phyloP scores from a whole-genome alignment of 2,329 filamentous ascomycete species.

The Chrysoporthe puriensis region DNA sequence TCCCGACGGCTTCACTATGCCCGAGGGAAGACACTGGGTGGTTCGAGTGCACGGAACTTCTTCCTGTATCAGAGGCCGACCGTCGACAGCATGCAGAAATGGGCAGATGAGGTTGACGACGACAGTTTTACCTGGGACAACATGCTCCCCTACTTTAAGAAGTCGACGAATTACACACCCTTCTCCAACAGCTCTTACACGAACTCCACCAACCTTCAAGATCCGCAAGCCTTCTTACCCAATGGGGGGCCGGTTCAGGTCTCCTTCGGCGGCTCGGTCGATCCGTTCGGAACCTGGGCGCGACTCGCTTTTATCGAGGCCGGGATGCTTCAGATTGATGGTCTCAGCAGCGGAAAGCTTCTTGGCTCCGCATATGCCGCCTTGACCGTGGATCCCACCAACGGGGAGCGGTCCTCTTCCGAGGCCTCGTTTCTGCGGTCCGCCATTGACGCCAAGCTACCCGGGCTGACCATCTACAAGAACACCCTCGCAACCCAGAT shows the following conservation, averaged over 20 bases:
- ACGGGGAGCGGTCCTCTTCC: constrained; percentile 18
- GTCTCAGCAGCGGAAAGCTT: constrained; percentile 23
- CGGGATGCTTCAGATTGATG: constrained; percentile 19
- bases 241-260: constrained; percentile 22
- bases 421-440: constrained; percentile 23
- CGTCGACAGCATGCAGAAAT: constrained; percentile 14
- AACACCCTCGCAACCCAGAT: constrained; percentile 10
- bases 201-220: constrained; percentile 21
- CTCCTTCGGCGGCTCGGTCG: constrained; percentile 24
- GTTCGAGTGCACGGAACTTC: constrained; percentile 21
- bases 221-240: constrained; percentile 12
- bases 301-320: constrained; percentile 13
- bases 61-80: constrained; percentile 23
- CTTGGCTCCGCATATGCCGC: constrained; percentile 18
- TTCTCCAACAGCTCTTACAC: constrained; percentile 19
- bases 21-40: constrained; percentile 23
- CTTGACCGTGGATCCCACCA: constrained; percentile 19
- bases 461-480: constrained; percentile 25
- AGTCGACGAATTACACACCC: constrained; percentile 16
- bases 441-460: constrained; percentile 31
- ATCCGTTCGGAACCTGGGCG: constrained; percentile 24
- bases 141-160: constrained; percentile 24
- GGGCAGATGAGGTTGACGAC: constrained; percentile 21
- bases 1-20: constrained; percentile 21
- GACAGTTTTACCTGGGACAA: constrained; percentile 22